Base-by-base conservation (phyloP, 805 yeast genomes). In the Helenozyma rhizophorensis region DNA sequence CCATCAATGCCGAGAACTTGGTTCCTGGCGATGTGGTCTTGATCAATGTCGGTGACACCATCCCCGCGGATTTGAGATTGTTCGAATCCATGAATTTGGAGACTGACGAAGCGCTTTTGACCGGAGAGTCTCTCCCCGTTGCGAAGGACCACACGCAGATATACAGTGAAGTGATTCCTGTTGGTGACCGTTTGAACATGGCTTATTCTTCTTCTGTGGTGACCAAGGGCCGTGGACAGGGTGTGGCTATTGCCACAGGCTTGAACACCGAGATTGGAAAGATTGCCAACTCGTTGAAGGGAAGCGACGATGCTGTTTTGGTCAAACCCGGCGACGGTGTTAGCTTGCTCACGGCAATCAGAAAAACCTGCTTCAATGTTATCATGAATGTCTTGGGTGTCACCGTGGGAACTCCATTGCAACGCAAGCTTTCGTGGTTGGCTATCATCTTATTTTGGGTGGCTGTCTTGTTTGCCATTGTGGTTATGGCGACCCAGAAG, bases 371-470 rank as follows among this genome's bases (percentile, higher is more conserved):
- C 23, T 52, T 58, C 28, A 71, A 74, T 28, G 54, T 70, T 25
- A 52, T 67, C 37, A 60, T 66, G 40, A 67, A 71, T 34, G 54
- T 69, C 24, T 66, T 72, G 33, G 74, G 77, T 34, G 56, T 67
- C 14, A 63, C 60, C 14, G 72, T 68, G 12, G 67, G 67, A 49
- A 73, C 76, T 43, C 70, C 55, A 39, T 67, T 56, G 51, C 74
- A 56, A 54, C 46, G 75, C 62, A 42, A 64, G 49, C 37, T 75
- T 55, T 50, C 71, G 42, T 48, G 74, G 76, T 39, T 62, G 50
- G 78, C 76, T 4, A 73, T 73, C 22, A 60, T 70, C 33, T 64
- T 71, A 36, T 72, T 72, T 42, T 68, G 71, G 54, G 66, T 72
- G 4, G 67, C 67, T 2, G 65, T 61, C 6, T 19, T 61, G 13